A percentile compares a stretch with the other conserved stretches of the same genome.
phyloP scores from a whole-genome alignment of 345 rosid genomes.

The Ricinus communis region DNA sequence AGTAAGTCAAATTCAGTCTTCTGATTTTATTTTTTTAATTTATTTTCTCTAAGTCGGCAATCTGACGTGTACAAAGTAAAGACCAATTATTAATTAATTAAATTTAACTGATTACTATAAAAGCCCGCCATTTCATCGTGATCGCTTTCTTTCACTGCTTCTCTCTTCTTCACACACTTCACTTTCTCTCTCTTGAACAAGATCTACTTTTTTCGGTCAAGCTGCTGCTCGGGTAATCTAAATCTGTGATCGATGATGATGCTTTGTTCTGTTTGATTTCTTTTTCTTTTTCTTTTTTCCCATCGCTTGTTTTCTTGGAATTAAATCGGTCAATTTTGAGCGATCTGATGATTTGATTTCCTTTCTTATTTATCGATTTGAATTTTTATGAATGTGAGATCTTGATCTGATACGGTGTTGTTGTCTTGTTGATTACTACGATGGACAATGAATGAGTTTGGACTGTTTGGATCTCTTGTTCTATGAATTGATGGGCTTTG shows the following conservation, averaged over 20 bases:
- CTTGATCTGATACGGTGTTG: background rate
- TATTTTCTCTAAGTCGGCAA: too few relatives aligned
- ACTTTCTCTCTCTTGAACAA: constrained; percentile 2
- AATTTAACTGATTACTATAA: too few relatives aligned
- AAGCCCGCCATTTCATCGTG: constrained; percentile 1
- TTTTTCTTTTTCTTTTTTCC: background rate
- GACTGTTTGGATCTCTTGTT: too few relatives aligned
- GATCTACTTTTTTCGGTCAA: background rate
- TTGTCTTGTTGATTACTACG: background rate
- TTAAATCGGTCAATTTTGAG: background rate
- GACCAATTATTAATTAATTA: too few relatives aligned
- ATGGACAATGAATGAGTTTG: too few relatives aligned
- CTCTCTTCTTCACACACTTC: background rate
- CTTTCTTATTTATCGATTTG: too few relatives aligned
- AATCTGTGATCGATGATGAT: too few relatives aligned
- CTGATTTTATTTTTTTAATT: too few relatives aligned
- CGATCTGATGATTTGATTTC: background rate
- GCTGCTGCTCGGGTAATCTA: background rate
- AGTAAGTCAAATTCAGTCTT: too few relatives aligned
- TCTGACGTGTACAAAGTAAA: too few relatives aligned
- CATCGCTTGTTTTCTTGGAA: background rate
- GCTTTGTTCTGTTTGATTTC: too few relatives aligned
- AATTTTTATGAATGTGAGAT: background rate
- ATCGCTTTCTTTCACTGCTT: background rate
- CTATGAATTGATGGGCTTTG: too few relatives aligned